A percentile compares a stretch with the other conserved stretches of the same genome.
phyloP scores from a whole-genome alignment of 2,329 filamentous ascomycete species.

The Fusarium sp. region DNA sequence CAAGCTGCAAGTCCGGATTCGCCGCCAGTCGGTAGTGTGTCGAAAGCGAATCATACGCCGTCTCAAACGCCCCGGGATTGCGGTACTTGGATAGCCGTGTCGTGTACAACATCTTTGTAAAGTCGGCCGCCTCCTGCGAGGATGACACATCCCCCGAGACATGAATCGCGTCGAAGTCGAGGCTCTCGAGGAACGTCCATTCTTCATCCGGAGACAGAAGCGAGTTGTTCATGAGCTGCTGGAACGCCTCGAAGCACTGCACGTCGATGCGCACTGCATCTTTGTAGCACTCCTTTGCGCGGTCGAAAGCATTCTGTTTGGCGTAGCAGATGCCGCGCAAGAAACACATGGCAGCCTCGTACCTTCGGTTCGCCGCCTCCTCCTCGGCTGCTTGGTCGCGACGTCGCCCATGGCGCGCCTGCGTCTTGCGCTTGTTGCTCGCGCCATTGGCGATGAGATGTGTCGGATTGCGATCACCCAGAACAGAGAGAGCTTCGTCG shows the following conservation, averaged over 20 bases:
- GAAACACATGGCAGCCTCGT: constrained; percentile 98
- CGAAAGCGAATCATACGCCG: constrained; percentile 87
- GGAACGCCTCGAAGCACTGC: constrained; percentile 97
- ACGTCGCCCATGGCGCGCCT: constrained; percentile 47
- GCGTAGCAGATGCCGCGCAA: constrained; percentile 92
- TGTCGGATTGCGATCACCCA: constrained; percentile 93
- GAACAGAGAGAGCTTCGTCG: constrained; percentile 84
- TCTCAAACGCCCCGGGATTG: constrained; percentile 81
- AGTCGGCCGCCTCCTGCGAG: constrained; percentile 88
- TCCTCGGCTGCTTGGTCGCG: constrained; percentile 61
- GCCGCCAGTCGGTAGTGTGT: constrained; percentile 89
- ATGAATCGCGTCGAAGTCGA: constrained; percentile 87
- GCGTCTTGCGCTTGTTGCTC: constrained; percentile 52
- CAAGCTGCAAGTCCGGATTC: constrained; percentile 90
- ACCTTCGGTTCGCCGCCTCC: constrained; percentile 78
- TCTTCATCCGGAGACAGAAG: constrained; percentile 90
- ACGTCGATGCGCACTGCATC: constrained; percentile 96
- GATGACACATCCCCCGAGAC: constrained; percentile 70
- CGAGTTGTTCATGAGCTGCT: constrained; percentile 96
- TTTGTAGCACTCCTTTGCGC: constrained; percentile 98
- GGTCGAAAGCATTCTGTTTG: constrained; percentile 96
- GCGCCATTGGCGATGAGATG: constrained; percentile 75
- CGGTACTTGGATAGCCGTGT: constrained; percentile 95
- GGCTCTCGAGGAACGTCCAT: constrained; percentile 84
- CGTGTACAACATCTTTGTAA: constrained; percentile 95